phyloP scores from a whole-genome alignment of 108 stramenopile species.

The Chaetoceros muelleri region DNA sequence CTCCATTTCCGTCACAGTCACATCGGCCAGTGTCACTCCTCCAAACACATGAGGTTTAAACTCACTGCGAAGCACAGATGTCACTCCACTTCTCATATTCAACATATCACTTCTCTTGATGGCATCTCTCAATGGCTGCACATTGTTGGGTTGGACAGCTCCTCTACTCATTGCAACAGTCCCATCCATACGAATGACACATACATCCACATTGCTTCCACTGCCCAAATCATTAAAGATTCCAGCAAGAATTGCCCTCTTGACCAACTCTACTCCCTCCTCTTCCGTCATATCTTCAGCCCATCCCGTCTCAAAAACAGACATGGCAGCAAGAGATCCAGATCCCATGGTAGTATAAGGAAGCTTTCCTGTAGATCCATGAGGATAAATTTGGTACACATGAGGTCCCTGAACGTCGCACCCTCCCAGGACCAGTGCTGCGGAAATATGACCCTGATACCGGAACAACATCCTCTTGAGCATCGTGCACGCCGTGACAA shows the following conservation, averaged over 20 bases:
- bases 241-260: constrained; percentile 89
- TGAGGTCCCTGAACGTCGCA: constrained; percentile 89
- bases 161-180: constrained; percentile 54
- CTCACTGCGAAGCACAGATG: constrained; percentile 49
- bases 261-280: constrained; percentile 87
- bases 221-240: constrained; percentile 97
- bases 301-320: constrained; percentile 89
- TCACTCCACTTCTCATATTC: constrained; percentile 60
- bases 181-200: constrained; percentile 83
- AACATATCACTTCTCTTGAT: constrained; percentile 49
- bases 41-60: constrained; percentile 36
- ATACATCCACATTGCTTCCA: constrained; percentile 90
- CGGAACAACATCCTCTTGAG: constrained; percentile 92
- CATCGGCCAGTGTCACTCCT: constrained; percentile 49
- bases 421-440: constrained; percentile 95
- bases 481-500: constrained; percentile 94
- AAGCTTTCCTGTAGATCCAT: constrained; percentile 91
- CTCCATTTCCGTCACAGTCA: constrained; percentile 38
- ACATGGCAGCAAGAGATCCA: constrained; percentile 97
- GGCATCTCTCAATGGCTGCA: constrained; percentile 41
- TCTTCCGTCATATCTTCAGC: constrained; percentile 82
- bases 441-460: constrained; percentile 93
- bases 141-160: constrained; percentile 67
- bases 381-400: constrained; percentile 95
- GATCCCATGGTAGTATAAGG: constrained; percentile 98